Percentiles rank a stretch among this genome's conserved stretches.
phyloP scores from a whole-genome alignment of 805 yeast species.

The Wickerhamiella siamensis region DNA sequence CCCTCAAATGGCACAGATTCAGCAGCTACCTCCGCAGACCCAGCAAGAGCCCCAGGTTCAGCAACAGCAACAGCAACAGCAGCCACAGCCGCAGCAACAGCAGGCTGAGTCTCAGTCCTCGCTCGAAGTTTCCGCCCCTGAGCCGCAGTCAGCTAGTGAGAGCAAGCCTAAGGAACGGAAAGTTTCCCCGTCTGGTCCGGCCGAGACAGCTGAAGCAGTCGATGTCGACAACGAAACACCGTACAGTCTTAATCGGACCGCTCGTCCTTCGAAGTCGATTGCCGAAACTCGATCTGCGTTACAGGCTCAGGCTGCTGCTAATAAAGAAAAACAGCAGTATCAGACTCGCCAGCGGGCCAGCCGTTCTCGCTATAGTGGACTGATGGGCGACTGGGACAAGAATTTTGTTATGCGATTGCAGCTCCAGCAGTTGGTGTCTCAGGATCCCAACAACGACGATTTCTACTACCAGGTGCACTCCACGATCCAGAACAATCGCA shows the following conservation, averaged over 20 bases:
- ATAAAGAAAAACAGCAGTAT: background rate
- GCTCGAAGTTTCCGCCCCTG: constrained; percentile 8
- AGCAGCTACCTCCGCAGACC: background rate
- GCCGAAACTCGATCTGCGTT: constrained; percentile 1
- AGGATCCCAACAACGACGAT: constrained; percentile 94
- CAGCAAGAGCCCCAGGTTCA: constrained; percentile 14
- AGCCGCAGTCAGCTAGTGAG: background rate
- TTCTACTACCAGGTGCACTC: constrained; percentile 89
- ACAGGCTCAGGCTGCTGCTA: constrained; percentile 1
- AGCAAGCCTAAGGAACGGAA: background rate
- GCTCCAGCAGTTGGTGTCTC: constrained; percentile 87
- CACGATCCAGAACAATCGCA: constrained; percentile 43
- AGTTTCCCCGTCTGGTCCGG: background rate
- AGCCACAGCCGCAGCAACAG: constrained; percentile 1
- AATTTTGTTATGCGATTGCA: constrained; percentile 91
- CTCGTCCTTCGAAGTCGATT: background rate
- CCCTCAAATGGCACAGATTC: background rate
- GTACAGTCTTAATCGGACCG: background rate
- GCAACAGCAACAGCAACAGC: constrained; percentile 6
- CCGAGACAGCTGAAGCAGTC: background rate
- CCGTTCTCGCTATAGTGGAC: constrained; percentile 50
- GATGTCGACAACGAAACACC: background rate
- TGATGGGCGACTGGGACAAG: constrained; percentile 95
- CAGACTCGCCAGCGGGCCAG: background rate
- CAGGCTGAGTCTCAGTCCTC: constrained; percentile 19